Evolutionary conservation across 1,284 basidiomycete species (phyloP).

Genomic region (Cryptococcus sp.): DNA sequence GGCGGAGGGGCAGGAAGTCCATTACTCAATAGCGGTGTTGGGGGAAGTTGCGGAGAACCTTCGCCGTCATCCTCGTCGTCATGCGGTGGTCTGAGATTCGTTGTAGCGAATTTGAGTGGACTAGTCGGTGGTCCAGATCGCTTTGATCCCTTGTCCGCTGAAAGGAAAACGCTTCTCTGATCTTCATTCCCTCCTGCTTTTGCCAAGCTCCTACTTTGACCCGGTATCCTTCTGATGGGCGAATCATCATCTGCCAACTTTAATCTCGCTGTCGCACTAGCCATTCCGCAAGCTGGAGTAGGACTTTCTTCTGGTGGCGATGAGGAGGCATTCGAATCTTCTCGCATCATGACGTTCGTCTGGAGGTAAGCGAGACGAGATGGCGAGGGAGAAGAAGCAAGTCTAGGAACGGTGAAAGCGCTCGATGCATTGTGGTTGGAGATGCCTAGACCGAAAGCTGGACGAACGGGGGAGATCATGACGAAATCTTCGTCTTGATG

Average conservation of each 20-base stretch:
- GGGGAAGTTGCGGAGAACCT: constrained; percentile 23
- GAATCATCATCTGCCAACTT: constrained; percentile 44
- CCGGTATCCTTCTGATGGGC: constrained; percentile 44
- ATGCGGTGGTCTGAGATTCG: constrained; percentile 10
- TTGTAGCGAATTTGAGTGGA: constrained; percentile 36
- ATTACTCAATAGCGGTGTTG: constrained; percentile 22
- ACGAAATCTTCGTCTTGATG: constrained; percentile 50
- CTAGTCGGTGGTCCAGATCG: constrained; percentile 16
- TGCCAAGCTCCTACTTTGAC: constrained; percentile 42
- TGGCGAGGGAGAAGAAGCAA: constrained; percentile 9
- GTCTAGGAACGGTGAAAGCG: constrained; percentile 1
- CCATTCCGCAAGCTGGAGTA: constrained; percentile 44
- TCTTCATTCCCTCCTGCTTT: constrained; percentile 10
- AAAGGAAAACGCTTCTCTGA: constrained; percentile 17
- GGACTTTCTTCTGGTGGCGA: constrained; percentile 42
- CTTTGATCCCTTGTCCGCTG: constrained; percentile 12
- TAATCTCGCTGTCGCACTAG: constrained; percentile 42
- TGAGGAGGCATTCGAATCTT: constrained; percentile 21
- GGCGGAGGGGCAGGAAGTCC: constrained; percentile 28
- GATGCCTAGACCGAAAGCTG: constrained; percentile 14
- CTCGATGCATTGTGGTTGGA: constrained; percentile 5
- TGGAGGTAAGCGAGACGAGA: constrained; percentile 14
- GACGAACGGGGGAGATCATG: constrained; percentile 46
- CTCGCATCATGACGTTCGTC: constrained; percentile 11
- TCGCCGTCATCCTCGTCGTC: constrained; percentile 25